Evolutionary conservation across 2,329 filamentous ascomycete species (phyloP).

Genomic region (Cryphonectria naterciae): DNA sequence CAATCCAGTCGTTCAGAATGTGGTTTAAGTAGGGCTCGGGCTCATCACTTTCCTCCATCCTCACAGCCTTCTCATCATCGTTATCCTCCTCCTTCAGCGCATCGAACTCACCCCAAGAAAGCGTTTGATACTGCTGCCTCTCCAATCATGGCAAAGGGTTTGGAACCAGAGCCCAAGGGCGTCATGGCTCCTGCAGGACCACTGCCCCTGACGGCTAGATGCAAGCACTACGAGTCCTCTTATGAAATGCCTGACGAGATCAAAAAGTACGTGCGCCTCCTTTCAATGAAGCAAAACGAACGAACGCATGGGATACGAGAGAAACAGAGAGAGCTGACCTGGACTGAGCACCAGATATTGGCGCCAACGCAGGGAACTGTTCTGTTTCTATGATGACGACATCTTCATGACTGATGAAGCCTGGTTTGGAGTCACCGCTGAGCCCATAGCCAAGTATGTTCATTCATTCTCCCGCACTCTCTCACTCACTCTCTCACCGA

Average conservation of each 20-base stretch:
- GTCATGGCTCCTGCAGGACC: slow-evolving; percentile 48
- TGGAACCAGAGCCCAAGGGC: slow-evolving; percentile 4
- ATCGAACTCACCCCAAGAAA: not conserved
- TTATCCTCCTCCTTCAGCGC: not conserved
- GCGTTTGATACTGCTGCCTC: not conserved
- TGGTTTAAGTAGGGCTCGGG: not conserved
- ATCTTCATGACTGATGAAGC: slow-evolving; percentile 90
- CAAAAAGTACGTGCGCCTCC: slow-evolving; percentile 68
- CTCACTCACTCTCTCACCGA: not conserved
- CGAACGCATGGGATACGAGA: not conserved
- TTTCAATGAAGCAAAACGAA: not conserved
- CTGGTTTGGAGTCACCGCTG: slow-evolving; percentile 97
- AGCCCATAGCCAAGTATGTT: slow-evolving; percentile 80
- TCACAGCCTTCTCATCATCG: not conserved
- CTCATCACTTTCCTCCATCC: not conserved
- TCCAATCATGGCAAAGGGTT: not conserved
- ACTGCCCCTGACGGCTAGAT: slow-evolving; percentile 62
- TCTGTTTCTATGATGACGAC: slow-evolving; percentile 83
- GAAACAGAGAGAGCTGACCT: not conserved
- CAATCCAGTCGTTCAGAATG: not conserved
- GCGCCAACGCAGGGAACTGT: slow-evolving; percentile 85
- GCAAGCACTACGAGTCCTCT: slow-evolving; percentile 74
- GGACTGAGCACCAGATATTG: slow-evolving; percentile 70
- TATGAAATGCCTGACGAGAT: slow-evolving; percentile 80
- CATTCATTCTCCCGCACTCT: not conserved